These are phyloP conservation scores for Sporothrix phasma DNA, from an alignment of 2,329 filamentous ascomycete genomes.

Conservation along the genomic window DNA sequence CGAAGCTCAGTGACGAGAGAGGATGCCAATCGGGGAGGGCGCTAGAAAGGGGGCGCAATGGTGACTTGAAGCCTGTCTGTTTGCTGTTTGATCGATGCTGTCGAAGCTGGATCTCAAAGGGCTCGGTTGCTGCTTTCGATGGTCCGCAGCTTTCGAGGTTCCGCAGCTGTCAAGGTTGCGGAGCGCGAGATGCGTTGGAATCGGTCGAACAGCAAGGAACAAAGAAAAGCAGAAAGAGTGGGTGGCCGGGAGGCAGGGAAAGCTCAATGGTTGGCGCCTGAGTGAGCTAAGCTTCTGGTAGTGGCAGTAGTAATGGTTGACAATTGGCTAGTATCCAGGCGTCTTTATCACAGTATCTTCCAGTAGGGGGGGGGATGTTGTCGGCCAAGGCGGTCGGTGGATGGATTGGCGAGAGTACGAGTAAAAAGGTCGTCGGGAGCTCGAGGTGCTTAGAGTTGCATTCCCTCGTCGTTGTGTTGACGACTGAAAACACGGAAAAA, in stretches of 20 bases:
- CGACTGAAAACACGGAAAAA: neutral
- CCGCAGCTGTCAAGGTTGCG: neutral
- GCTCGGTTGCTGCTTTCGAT: too few relatives aligned
- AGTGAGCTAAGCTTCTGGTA: slow-evolving; percentile 1
- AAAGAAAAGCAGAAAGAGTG: neutral
- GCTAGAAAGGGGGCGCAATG: neutral
- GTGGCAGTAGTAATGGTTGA: neutral
- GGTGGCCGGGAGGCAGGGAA: neutral
- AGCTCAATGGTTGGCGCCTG: slow-evolving; percentile 1
- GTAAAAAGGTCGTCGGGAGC: neutral
- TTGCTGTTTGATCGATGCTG: too few relatives aligned
- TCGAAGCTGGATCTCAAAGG: too few relatives aligned
- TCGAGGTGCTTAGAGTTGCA: neutral
- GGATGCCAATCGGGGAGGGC: neutral
- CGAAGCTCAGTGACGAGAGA: slow-evolving; percentile 4
- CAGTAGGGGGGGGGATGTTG: neutral
- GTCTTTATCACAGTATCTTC: neutral
- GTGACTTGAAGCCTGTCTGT: neutral
- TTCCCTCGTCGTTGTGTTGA: neutral
- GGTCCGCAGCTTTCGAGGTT: too few relatives aligned
- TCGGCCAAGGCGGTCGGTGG: neutral
- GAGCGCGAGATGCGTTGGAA: neutral
- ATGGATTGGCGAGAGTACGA: neutral
- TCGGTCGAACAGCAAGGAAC: neutral
- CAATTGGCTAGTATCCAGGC: neutral